These are phyloP conservation scores for Boletus huronensis DNA, from an alignment of 768 basidiomycete genomes.

Conservation along the genomic window DNA sequence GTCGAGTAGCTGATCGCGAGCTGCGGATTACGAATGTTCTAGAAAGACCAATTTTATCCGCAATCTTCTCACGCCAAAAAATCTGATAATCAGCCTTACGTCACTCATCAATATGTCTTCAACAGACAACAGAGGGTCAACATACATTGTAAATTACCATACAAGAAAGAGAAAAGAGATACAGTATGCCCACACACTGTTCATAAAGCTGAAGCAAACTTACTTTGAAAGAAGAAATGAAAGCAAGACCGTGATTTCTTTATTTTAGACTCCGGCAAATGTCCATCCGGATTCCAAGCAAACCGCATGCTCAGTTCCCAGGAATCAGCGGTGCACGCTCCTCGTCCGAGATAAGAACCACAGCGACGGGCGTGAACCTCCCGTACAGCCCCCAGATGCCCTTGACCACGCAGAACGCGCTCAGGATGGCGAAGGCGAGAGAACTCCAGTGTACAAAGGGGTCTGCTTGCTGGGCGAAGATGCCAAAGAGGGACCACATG, in stretches of 20 bases:
- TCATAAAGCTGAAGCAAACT: neutral
- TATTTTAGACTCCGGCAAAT: neutral
- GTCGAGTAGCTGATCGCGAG: neutral
- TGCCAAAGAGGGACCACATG: conserved; percentile 90
- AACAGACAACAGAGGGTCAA: neutral
- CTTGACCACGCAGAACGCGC: conserved; percentile 82
- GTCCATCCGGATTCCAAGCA: neutral
- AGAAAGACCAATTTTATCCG: conserved; percentile 22
- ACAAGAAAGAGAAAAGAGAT: conserved; percentile 2
- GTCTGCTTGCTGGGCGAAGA: conserved; percentile 71
- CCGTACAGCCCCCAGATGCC: conserved; percentile 55
- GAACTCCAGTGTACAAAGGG: conserved; percentile 88
- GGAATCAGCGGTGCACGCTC: conserved; percentile 83
- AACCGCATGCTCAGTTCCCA: conserved; percentile 17
- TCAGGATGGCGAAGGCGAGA: conserved; percentile 79
- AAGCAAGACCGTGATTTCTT: neutral
- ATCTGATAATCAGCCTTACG: conserved; percentile 3
- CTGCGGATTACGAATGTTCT: conserved; percentile 25
- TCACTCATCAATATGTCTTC: neutral
- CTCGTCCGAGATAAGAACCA: conserved; percentile 72
- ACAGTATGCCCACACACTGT: conserved; percentile 4
- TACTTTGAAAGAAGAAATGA: neutral
- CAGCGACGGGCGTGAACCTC: conserved; percentile 43
- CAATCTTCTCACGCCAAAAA: conserved; percentile 11
- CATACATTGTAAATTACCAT: conserved; percentile 1